phyloP scores from a whole-genome alignment of 75 land plant genomes.

The Adiantum capillusveneris region DNA sequence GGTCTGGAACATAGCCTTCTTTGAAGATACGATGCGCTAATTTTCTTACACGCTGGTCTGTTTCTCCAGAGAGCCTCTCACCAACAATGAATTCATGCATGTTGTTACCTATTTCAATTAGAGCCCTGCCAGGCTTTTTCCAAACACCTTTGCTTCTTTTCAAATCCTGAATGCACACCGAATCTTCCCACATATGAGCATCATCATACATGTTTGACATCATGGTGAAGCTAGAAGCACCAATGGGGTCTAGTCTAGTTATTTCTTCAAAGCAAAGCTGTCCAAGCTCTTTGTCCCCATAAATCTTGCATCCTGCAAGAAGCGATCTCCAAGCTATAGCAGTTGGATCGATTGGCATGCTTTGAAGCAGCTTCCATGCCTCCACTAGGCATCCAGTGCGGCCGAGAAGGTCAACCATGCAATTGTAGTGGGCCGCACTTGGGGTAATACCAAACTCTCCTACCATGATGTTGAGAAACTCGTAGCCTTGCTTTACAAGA shows the following conservation, averaged over 20 bases:
- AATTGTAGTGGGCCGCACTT: slow-evolving; percentile 45
- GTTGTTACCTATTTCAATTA: slow-evolving; percentile 39
- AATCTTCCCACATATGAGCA: slow-evolving; percentile 31
- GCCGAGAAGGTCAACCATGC: slow-evolving; percentile 63
- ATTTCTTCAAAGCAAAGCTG: background rate
- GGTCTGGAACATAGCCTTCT: too few species aligned
- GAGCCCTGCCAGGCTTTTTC: slow-evolving; percentile 38
- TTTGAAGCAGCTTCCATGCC: slow-evolving; percentile 37
- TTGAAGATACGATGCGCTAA: too few species aligned
- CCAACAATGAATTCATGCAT: slow-evolving; percentile 40
- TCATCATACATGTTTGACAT: slow-evolving; percentile 44
- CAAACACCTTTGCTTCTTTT: slow-evolving; percentile 38
- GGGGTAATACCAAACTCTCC: slow-evolving; percentile 36
- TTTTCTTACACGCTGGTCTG: too few species aligned
- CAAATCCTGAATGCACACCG: slow-evolving; percentile 30
- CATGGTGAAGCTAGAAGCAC: slow-evolving; percentile 6
- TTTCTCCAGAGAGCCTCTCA: too few species aligned
- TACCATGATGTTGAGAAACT: slow-evolving; percentile 38
- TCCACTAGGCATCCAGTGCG: slow-evolving; percentile 44
- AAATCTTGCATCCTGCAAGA: slow-evolving; percentile 42
- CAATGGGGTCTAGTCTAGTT: background rate
- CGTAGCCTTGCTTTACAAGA: slow-evolving; percentile 40
- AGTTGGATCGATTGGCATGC: slow-evolving; percentile 49
- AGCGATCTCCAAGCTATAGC: slow-evolving; percentile 52
- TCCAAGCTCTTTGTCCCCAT: slow-evolving; percentile 25